Base-by-base conservation (phyloP, 805 yeast genomes). In the Torulaspora franciscae region DNA sequence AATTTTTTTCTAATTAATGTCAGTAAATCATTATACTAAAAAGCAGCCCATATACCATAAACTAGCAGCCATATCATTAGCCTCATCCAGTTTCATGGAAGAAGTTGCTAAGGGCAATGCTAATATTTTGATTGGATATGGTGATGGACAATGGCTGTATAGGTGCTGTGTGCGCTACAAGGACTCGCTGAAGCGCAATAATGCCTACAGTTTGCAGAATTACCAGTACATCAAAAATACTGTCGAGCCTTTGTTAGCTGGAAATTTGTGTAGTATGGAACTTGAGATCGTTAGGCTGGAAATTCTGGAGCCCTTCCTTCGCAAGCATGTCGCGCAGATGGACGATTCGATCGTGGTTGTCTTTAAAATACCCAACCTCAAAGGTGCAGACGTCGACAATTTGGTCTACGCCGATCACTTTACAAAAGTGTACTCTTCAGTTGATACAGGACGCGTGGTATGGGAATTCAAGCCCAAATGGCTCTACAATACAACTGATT, bases 381-480 rank as follows among this genome's bases (percentile, higher is more conserved):
- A 49, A 17, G 41, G 17, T 11, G 10, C 7, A 4, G 10, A 29
- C 22, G 45, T 35, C 19, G 17, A 30, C 1, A 28, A 15, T 7
- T 9, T 39, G 11, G 11, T 54, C 4, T 43, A 49, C 8, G 23
- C 44, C 4, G 65, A 61, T 39, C 66, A 61, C 40, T 54, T 53
- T 25, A 58, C 62, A 15, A 56, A 45, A 28, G 19, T 62, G 6
- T 57, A 52, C 33, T 22, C 38, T 1, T 40, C 50, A 19, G 10
- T 11, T 1, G 26, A 26, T 11, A 8, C 14, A 3, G 28, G 23
- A 1, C 33, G 28, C 2, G 38, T 55, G 3, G 29, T 59, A 2
- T 42, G 61, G 54, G 68, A 64, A 44, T 43, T 62, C 13, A 64
- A 64, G 42, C 68, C 68, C 7, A 64, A 64, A 44, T 64, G 68